Evolutionary conservation across 768 basidiomycete genomes (phyloP), one percentile per base, ranked within the genome.

Genomic region (Dioszegia aurantiaca): DNA sequence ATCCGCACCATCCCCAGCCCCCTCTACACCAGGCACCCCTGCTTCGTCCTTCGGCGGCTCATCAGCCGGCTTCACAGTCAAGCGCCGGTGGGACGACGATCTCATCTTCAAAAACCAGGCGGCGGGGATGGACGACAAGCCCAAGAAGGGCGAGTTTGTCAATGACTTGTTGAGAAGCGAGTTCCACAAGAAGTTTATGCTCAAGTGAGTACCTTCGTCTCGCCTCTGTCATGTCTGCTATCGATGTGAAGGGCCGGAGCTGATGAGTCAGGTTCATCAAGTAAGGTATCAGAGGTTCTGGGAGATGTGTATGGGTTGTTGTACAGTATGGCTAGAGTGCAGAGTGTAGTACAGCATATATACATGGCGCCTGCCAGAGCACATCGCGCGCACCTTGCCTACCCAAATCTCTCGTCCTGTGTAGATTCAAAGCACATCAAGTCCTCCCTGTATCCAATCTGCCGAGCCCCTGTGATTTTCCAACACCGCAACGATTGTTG

Each of bases 41-140:
- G 45, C 62, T 24, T 68, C 74, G 3, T 58, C 70, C 1, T 56
- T 77, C 9, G 86, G 87, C 11, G 73, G 89, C 30, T 86, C 84
- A 2, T 55, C 87, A 0, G 87, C 90, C 8, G 87, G 88, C 16
- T 95, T 97, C 70, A 83, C 90, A 19, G 91, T 95, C 47, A 93
- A 93, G 79, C 82, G 86, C 68, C 82, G 93, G 57, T 97, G 93
- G 93, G 93, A 95, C 74, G 92, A 95, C 69, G 92, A 99, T 77
- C 80, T 95, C 54, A 92, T 98, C 70, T 98, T 98, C 84, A 98
- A 97, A 80, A 97, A 98, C 76, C 95, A 99, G 77, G 90, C 95
- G 0, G 85, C 86, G 78, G 83, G 81, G 30, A 74, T 81, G 45
- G 86, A 85, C 63, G 81, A 82, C 53, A 82, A 80, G 72, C 77